phyloP scores from a whole-genome alignment of 2,329 filamentous ascomycete species.

The Nemania serpens region DNA sequence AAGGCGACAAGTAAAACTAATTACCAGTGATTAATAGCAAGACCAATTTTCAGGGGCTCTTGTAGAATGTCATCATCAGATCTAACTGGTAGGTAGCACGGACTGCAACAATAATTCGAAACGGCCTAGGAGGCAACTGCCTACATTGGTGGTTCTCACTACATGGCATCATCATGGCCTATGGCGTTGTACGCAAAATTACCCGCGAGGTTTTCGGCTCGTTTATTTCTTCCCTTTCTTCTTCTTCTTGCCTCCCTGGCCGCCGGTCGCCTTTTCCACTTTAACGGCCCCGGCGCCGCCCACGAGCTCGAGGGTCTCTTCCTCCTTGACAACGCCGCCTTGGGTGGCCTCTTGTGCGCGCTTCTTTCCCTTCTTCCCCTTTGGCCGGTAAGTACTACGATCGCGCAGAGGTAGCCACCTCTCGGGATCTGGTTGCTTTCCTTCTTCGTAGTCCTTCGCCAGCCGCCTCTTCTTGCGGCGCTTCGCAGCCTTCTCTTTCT shows the following conservation, averaged over 20 bases:
- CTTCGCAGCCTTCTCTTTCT: constrained; percentile 52
- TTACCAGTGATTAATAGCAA: background rate
- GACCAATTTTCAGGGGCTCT: background rate
- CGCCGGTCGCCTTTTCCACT: constrained; percentile 61
- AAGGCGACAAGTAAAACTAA: background rate
- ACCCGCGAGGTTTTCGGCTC: constrained; percentile 7
- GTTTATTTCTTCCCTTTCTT: constrained; percentile 57
- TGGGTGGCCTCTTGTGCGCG: constrained; percentile 79
- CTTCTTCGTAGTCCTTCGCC: constrained; percentile 75
- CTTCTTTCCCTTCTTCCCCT: constrained; percentile 91
- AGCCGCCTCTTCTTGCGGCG: constrained; percentile 60
- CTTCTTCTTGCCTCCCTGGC: constrained; percentile 41
- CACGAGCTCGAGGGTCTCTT: constrained; percentile 67
- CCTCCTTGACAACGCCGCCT: constrained; percentile 79
- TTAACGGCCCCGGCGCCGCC: constrained; percentile 67
- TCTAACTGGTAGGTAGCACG: background rate
- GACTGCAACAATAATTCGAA: background rate
- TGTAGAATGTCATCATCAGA: background rate
- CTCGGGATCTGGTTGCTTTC: constrained; percentile 84
- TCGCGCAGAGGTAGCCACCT: constrained; percentile 92
- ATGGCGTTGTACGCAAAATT: background rate
- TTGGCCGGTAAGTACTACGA: constrained; percentile 84
- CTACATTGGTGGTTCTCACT: background rate
- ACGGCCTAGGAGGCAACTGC: background rate
- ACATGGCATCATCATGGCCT: background rate